Conservation (phyloP, 78 protist genomes). For the Diacronema lutheri region DNA sequence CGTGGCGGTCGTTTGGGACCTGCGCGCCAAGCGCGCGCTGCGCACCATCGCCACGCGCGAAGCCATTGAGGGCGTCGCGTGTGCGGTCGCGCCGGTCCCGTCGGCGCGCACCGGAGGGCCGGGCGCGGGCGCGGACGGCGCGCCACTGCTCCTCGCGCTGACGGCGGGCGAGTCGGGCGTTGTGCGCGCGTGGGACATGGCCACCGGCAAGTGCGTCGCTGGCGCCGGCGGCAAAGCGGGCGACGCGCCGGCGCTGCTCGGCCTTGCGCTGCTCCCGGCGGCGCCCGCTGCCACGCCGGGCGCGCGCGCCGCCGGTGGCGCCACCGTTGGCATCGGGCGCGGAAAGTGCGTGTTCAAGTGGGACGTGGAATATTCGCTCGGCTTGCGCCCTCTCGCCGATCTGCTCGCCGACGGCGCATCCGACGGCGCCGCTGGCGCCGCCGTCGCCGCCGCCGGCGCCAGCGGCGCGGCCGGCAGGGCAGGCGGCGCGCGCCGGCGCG, state of each 20-base stretch:
- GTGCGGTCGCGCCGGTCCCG: neutral
- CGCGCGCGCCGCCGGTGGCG: constrained; percentile 55
- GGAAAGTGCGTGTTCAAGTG: too few relatives aligned
- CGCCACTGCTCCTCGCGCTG: neutral
- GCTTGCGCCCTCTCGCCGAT: too few relatives aligned
- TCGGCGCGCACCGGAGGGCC: neutral
- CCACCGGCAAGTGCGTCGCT: neutral
- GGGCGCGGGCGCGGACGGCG: neutral
- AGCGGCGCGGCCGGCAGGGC: too few relatives aligned
- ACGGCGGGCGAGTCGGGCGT: constrained; percentile 3
- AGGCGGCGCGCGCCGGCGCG: too few relatives aligned
- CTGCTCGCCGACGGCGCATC: too few relatives aligned
- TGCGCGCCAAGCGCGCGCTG: neutral
- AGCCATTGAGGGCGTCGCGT: neutral
- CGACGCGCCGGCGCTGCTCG: neutral
- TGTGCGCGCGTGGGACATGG: neutral
- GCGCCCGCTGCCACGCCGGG: constrained; percentile 56
- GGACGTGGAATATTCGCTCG: too few relatives aligned
- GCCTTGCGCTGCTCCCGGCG: constrained; percentile 1
- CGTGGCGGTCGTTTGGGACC: constrained; percentile 18
- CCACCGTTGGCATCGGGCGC: constrained; percentile 51
- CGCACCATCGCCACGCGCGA: constrained; percentile 1
- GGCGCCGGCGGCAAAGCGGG: neutral
- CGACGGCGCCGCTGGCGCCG: too few relatives aligned
- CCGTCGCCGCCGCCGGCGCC: too few relatives aligned